Conservation (phyloP, 2,329 filamentous ascomycete genomes). For the Xylariaceae sp. region DNA sequence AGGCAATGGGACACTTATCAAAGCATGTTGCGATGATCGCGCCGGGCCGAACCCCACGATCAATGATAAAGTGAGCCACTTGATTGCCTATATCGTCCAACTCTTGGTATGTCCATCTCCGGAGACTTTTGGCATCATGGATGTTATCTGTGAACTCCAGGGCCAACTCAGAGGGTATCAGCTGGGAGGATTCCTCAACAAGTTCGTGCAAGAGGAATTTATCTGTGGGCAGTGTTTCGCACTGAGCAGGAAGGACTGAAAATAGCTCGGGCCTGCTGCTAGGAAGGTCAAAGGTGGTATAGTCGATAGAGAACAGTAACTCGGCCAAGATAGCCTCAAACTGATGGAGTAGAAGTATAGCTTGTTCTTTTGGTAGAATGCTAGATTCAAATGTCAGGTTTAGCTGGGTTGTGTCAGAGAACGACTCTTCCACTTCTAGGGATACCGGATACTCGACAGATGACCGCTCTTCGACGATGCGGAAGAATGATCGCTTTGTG, state of each 20-base stretch:
- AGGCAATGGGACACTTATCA: conserved; percentile 78
- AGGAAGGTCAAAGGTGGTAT: conserved; percentile 37
- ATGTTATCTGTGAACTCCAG: conserved; percentile 68
- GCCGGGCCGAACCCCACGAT: conserved; percentile 47
- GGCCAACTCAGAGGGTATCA: conserved; percentile 56
- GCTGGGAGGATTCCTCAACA: conserved; percentile 58
- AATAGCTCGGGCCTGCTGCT: conserved; percentile 40
- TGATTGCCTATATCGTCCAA: conserved; percentile 66
- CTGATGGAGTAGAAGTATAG: conserved; percentile 60
- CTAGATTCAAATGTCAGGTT: conserved; percentile 62
- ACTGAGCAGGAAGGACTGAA: conserved; percentile 60
- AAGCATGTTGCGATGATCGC: conserved; percentile 71
- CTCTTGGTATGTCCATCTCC: conserved; percentile 68
- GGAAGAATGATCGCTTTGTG: conserved; percentile 45
- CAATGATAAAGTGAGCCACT: conserved; percentile 60
- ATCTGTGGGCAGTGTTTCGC: conserved; percentile 51
- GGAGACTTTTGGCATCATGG: conserved; percentile 40
- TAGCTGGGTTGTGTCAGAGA: conserved; percentile 47
- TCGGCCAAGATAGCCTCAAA: conserved; percentile 62
- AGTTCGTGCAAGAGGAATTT: conserved; percentile 68
- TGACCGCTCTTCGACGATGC: conserved; percentile 58
- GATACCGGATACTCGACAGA: conserved; percentile 75
- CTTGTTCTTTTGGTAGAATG: conserved; percentile 64
- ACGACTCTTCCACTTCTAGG: conserved; percentile 64
- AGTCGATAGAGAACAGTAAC: conserved; percentile 47